Evolutionary conservation across 2,329 filamentous ascomycete genomes (phyloP).

Genomic region (Tympanopsis confertula): DNA sequence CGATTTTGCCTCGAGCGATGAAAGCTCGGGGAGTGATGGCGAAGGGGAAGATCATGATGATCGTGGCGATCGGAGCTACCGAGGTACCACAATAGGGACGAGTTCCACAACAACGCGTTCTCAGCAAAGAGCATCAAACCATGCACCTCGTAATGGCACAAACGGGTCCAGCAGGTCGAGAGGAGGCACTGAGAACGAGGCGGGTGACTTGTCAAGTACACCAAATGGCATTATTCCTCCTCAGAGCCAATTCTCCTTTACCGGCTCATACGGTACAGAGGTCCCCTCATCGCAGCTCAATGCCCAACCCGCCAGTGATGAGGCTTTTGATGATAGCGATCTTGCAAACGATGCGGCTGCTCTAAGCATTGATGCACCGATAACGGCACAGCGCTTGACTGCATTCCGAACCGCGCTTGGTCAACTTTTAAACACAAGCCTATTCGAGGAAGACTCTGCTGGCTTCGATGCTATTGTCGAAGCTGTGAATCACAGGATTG

Average conservation of each 20-base stretch:
- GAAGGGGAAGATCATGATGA: constrained; percentile 34
- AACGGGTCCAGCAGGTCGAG: constrained; percentile 13
- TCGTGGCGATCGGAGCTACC: constrained; percentile 10
- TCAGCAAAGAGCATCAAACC: constrained; percentile 15
- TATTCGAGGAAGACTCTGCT: constrained; percentile 84
- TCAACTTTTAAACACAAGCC: constrained; percentile 64
- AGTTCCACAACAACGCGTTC: constrained; percentile 24
- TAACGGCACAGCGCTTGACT: constrained; percentile 51
- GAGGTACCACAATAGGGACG: constrained; percentile 31
- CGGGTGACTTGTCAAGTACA: constrained; percentile 13
- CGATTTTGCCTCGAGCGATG: constrained; percentile 37
- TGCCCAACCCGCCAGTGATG: constrained; percentile 36
- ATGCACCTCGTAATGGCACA: constrained; percentile 14
- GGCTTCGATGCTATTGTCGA: constrained; percentile 62
- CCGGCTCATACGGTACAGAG: constrained; percentile 21
- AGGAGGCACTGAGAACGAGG: constrained; percentile 19
- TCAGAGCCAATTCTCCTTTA: constrained; percentile 41
- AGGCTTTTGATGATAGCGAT: constrained; percentile 27
- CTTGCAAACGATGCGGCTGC: constrained; percentile 28
- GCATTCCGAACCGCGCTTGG: constrained; percentile 74
- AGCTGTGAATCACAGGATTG: constrained; percentile 66
- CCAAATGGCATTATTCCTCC: constrained; percentile 38
- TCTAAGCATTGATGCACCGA: constrained; percentile 30
- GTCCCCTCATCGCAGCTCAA: constrained; percentile 23
- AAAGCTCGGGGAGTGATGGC: constrained; percentile 47